Conservation (phyloP, 345 rosid genomes). For the Fremontodendron californicum region DNA sequence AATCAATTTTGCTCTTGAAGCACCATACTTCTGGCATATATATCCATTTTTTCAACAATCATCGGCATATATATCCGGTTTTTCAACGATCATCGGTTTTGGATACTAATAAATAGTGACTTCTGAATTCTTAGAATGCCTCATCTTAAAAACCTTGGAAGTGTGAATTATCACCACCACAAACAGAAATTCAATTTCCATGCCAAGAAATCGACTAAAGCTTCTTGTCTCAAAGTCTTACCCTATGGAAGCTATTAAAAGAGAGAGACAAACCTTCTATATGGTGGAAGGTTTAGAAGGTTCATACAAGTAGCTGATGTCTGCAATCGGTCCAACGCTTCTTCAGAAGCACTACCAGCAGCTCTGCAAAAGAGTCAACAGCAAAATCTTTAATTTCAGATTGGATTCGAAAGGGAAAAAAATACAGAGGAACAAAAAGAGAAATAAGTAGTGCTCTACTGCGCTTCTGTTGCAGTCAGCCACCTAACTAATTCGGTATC, state of each 20-base stretch:
- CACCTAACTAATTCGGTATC: background rate
- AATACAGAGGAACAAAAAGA: background rate
- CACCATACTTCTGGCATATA: background rate
- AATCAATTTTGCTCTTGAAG: background rate
- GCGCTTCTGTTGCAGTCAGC: background rate
- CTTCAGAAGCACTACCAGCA: slow-evolving; percentile 60
- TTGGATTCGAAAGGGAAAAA: background rate
- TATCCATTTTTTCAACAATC: background rate
- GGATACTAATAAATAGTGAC: too few species aligned
- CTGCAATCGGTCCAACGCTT: slow-evolving; percentile 82
- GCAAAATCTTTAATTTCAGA: background rate
- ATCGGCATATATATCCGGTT: too few species aligned
- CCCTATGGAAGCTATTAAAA: too few species aligned
- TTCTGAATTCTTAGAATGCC: too few species aligned
- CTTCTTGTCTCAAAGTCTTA: background rate
- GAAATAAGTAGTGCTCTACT: background rate
- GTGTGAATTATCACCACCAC: background rate
- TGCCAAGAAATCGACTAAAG: background rate
- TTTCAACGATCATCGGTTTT: too few species aligned
- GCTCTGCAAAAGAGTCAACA: slow-evolving; percentile 36
- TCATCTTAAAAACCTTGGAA: background rate
- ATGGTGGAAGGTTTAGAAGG: slow-evolving; percentile 98
- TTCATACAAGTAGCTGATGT: slow-evolving; percentile 99
- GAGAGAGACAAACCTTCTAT: slow-evolving; percentile 64
- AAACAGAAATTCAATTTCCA: background rate